Percentiles rank a stretch among this genome's conserved stretches.
Evolutionary conservation across 139 green algal species (phyloP).

Genomic region (Tetraselmis chui): DNA sequence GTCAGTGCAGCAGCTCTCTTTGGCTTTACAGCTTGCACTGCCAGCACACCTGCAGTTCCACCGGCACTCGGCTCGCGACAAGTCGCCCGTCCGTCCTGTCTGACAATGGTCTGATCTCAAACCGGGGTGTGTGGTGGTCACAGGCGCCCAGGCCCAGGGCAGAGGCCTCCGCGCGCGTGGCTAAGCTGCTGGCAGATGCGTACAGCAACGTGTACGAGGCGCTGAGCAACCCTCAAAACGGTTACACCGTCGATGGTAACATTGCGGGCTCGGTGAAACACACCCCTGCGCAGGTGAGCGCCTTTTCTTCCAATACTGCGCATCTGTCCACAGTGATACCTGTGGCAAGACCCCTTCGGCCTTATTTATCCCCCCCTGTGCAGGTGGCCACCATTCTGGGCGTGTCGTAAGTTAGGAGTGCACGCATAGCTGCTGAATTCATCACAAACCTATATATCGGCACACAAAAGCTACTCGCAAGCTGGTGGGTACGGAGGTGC

Average conservation of each 20-base stretch:
- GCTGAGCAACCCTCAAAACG: constrained; percentile 45
- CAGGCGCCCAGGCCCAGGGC: constrained; percentile 49
- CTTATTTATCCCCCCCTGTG: too few relatives aligned
- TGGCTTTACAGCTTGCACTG: not conserved
- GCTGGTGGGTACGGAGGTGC: too few relatives aligned
- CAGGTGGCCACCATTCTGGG: not conserved
- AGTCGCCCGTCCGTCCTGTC: not conserved
- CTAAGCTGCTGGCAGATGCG: constrained; percentile 37
- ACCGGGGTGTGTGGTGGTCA: not conserved
- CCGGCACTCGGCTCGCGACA: not conserved
- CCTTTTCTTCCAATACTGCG: too few relatives aligned
- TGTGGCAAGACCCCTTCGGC: not conserved
- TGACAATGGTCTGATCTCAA: not conserved
- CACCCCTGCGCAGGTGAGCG: constrained; percentile 66
- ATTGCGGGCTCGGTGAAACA: constrained; percentile 37
- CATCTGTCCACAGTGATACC: too few relatives aligned
- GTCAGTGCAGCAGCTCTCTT: constrained; percentile 10
- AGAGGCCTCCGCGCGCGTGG: constrained; percentile 40
- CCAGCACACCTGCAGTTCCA: not conserved
- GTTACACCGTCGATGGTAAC: constrained; percentile 45
- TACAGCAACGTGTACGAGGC: constrained; percentile 55
- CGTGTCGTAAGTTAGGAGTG: not conserved
- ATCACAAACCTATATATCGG: too few relatives aligned
- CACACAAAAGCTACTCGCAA: too few relatives aligned
- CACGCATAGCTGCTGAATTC: too few relatives aligned